Percentiles rank a stretch among this genome's conserved stretches.
Conservation (phyloP, 495 filamentous ascomycete genomes). For the Haplographium delicatum region DNA sequence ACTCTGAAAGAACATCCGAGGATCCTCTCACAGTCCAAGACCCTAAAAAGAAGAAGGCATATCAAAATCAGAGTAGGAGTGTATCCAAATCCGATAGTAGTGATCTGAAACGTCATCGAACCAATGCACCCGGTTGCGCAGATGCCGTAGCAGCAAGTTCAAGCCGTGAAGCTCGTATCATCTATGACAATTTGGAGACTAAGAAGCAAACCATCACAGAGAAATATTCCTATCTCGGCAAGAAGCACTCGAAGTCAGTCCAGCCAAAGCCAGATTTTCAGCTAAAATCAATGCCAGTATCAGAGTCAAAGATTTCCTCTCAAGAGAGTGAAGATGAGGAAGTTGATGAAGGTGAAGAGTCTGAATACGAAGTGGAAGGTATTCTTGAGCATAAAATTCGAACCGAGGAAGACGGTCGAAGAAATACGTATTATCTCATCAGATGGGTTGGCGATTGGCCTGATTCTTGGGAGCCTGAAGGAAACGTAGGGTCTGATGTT, state of each 20-base stretch:
- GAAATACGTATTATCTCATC: conserved; percentile 9
- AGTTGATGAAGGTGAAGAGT: background rate
- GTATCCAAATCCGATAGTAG: background rate
- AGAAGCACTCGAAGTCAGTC: background rate
- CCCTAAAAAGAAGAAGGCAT: background rate
- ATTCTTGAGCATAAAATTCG: conserved; percentile 11
- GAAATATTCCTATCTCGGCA: background rate
- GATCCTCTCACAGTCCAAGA: background rate
- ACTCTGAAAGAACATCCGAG: background rate
- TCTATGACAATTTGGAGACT: conserved; percentile 4
- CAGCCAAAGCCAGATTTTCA: background rate
- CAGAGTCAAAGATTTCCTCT: background rate
- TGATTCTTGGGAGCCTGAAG: conserved; percentile 17
- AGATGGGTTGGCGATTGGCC: conserved; percentile 18
- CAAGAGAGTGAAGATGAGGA: background rate
- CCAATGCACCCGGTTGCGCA: background rate
- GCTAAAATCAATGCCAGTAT: background rate
- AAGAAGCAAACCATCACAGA: background rate
- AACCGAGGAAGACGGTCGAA: background rate
- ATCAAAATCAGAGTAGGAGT: background rate
- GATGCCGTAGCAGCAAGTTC: conserved; percentile 10
- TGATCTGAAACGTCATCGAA: background rate
- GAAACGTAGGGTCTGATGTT: conserved; percentile 11
- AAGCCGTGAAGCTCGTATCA: conserved; percentile 1
- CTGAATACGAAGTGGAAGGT: conserved; percentile 7